Evolutionary conservation across 495 filamentous ascomycete genomes (phyloP).

Genomic region (Aspergillus steynii): DNA sequence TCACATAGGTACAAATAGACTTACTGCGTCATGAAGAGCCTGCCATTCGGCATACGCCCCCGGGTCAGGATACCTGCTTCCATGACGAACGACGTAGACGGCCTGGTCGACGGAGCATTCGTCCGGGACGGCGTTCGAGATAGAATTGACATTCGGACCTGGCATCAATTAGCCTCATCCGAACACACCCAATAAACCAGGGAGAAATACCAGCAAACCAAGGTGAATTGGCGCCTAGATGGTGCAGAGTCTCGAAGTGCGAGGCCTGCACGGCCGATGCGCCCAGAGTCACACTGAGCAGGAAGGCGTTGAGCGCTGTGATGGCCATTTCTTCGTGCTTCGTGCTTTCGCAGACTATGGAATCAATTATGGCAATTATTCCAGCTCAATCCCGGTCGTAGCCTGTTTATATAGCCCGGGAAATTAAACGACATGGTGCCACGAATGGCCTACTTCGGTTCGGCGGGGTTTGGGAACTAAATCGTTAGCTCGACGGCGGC

Average conservation of each 20-base stretch:
- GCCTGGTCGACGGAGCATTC: constrained; percentile 56
- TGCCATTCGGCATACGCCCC: constrained; percentile 56
- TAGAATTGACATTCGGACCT: constrained; percentile 55
- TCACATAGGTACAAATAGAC: background rate
- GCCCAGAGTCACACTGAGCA: constrained; percentile 11
- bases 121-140: constrained; percentile 47
- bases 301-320: background rate
- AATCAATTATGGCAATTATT: no score
- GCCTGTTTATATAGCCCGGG: background rate
- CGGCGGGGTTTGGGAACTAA: background rate
- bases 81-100: constrained; percentile 55
- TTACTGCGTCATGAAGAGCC: constrained; percentile 43
- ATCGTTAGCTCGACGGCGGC: constrained; percentile 1
- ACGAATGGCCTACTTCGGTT: background rate
- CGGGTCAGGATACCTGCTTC: constrained; percentile 56
- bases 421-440: background rate
- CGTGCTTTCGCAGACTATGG: background rate
- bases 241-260: constrained; percentile 38
- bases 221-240: constrained; percentile 54
- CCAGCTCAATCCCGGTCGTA: background rate
- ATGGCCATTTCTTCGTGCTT: background rate
- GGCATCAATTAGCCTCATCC: background rate
- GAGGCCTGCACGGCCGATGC: background rate
- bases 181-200: background rate
- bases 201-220: constrained; percentile 46